Evolutionary conservation across 176 grass and related monocot genomes (phyloP), one percentile per base, ranked within the genome.

Genomic region (Echinochloa phyllopogon): DNA sequence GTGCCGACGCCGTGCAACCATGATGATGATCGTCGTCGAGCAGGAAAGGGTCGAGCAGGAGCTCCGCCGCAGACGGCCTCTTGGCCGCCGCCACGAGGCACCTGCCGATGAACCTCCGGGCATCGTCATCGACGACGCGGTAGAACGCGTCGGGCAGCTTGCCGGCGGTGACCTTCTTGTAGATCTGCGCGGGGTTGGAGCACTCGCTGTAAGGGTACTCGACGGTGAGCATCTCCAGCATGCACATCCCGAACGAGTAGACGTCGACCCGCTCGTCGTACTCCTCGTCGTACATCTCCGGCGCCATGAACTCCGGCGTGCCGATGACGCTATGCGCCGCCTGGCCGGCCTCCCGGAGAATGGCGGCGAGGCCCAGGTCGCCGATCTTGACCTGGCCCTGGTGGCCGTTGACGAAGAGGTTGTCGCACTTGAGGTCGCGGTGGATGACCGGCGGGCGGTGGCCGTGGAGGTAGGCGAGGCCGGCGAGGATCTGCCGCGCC

Each of bases 231-330:
- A 99, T 99, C 88, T 99, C 96, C 1, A 99, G 74, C 81, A 99
- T 81, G 85, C 96, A 99, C 96, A 99, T 96, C 0, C 96, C 96
- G 10, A 99, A 96, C 8, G 96, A 92, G 83, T 96, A 99, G 18
- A 96, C 84, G 68, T 99, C 96, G 0, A 96, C 96, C 3, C 74
- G 74, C 77, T 94, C 87, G 47, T 94, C 72, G 66, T 99, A 99
- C 33, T 92, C 89, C 75, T 99, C 96, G 13, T 99, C 96, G 37
- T 99, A 99, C 59, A 99, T 81, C 82, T 99, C 96, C 0, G 96
- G 96, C 10, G 96, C 96, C 96, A 99, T 99, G 81, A 99, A 99
- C 88, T 99, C 96, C 0, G 96, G 96, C 51, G 96, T 99, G 25
- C 94, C 91, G 48, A 50, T 50, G 11, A 50, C 48, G 48, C 12